phyloP scores from a whole-genome alignment of 768 basidiomycete genomes.

The Cubamyces lactineus region DNA sequence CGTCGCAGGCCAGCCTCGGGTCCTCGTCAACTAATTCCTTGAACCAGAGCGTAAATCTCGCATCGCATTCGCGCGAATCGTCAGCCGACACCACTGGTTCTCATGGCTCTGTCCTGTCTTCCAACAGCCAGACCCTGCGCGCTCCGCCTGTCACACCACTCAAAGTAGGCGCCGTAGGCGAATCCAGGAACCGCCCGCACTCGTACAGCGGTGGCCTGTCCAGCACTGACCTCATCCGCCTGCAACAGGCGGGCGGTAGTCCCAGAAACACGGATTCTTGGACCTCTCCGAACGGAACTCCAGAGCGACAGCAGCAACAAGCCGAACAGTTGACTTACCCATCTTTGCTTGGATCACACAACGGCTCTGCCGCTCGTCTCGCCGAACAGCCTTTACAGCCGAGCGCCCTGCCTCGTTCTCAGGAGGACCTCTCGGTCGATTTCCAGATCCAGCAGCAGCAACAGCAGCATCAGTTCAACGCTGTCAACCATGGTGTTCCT shows the following conservation, averaged over 20 bases:
- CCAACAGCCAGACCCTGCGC: slow-evolving; percentile 58
- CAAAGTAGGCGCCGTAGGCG: slow-evolving; percentile 53
- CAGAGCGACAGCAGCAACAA: slow-evolving; percentile 33
- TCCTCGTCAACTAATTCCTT: slow-evolving; percentile 68
- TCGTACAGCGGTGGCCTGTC: slow-evolving; percentile 83
- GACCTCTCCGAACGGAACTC: slow-evolving; percentile 32
- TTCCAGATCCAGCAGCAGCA: slow-evolving; percentile 63
- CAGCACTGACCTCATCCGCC: slow-evolving; percentile 69
- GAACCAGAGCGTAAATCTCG: slow-evolving; percentile 63
- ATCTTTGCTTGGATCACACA: slow-evolving; percentile 57
- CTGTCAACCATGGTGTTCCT: slow-evolving; percentile 41
- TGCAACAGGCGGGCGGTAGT: slow-evolving; percentile 63
- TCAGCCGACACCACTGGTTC: slow-evolving; percentile 76
- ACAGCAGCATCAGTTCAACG: slow-evolving; percentile 60
- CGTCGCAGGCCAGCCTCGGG: slow-evolving; percentile 69
- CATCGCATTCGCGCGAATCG: slow-evolving; percentile 78
- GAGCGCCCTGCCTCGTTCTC: slow-evolving; percentile 25
- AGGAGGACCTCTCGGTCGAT: slow-evolving; percentile 49
- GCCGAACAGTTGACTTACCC: slow-evolving; percentile 57
- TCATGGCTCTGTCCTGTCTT: slow-evolving; percentile 56
- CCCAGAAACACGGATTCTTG: slow-evolving; percentile 35
- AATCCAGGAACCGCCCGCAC: slow-evolving; percentile 77
- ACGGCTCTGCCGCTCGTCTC: slow-evolving; percentile 41
- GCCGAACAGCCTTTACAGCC: slow-evolving; percentile 55
- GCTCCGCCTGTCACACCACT: slow-evolving; percentile 51